Percentiles rank a stretch among this genome's conserved stretches.
Conservation (phyloP, 257 asterid species). For the Scutellaria galericulata region DNA sequence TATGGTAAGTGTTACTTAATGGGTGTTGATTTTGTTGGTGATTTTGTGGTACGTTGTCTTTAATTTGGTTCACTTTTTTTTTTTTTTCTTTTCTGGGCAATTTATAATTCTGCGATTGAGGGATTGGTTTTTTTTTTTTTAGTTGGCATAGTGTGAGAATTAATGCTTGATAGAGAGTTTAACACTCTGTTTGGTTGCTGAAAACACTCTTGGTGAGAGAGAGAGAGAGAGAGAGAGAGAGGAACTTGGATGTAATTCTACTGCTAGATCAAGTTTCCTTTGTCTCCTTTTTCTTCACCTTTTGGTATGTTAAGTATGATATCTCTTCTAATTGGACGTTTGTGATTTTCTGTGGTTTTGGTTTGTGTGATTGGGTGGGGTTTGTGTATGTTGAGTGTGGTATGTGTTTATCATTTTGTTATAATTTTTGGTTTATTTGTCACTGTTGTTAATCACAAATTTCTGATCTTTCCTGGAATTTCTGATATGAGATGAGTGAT, state of each 20-base stretch:
- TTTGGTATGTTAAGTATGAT: slow-evolving; percentile 20
- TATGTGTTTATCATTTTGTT: background rate
- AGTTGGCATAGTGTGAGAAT: background rate
- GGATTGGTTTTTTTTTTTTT: too few species aligned
- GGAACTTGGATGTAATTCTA: background rate
- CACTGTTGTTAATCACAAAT: background rate
- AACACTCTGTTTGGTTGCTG: slow-evolving; percentile 29
- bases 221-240: slow-evolving; percentile 4
- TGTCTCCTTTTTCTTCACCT: slow-evolving; percentile 8
- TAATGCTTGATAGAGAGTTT: slow-evolving; percentile 22
- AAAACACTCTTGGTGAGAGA: slow-evolving; percentile 12
- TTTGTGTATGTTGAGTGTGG: background rate
- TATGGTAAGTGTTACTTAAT: background rate
- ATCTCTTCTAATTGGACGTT: slow-evolving; percentile 8
- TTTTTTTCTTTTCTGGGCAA: background rate
- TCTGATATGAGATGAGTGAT: background rate
- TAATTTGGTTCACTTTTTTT: background rate
- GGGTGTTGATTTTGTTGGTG: slow-evolving; percentile 24
- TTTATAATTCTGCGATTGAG: background rate
- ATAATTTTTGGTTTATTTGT: background rate
- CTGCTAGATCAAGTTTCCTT: slow-evolving; percentile 28
- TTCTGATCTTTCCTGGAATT: slow-evolving; percentile 1
- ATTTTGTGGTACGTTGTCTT: slow-evolving; percentile 39
- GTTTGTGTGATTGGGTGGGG: background rate
- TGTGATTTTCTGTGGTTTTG: background rate